Evolutionary conservation across 345 rosid genomes (phyloP), one percentile per base, ranked within the genome.

Genomic region (Citrus maxima): DNA sequence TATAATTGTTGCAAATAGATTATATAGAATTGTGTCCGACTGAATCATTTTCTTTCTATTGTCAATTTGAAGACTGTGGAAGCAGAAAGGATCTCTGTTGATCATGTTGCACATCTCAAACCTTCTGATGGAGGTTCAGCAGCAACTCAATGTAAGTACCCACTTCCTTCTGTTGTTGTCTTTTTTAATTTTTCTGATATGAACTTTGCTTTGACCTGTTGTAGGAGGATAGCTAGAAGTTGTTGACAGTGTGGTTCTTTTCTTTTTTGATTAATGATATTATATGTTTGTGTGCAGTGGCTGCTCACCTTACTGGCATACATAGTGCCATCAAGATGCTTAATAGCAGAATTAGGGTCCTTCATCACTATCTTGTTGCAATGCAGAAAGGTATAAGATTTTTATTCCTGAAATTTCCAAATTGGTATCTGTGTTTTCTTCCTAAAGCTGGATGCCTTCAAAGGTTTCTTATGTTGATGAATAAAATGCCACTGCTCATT

Each of bases 321-420:
- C 98, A 97, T 80, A 94, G 98, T 85, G 99, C 99, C 61, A 94
- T 94, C 89, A 96, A 96, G 91, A 97, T 97, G 99, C 84, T 94
- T 73, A 94, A 91, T 85, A 92, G 98, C 87, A 91, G 98, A 84
- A 89, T 94, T 77, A 89, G 92, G 84, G 97, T 96, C 80, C 97
- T 96, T 78, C 93, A 90, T 82, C 98, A 96, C 71, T 93, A 93
- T 82, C 99, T 94, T 80, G 86, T 75, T 46, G 92, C 92, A 14
- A 94, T 96, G 98, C 94, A 94, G 85, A 93, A 94, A 86, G 98
- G 99, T 96, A 85, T 35, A 12, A 24, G 49, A 10, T 1, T 66
- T 49, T 64, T 70, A 37, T 21, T 34, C 0, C 10, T 34, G 16
- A 72, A 72, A 56, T 10, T 13, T 56, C 28, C 46, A 73, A 9